phyloP scores from a whole-genome alignment of 306 rosid genomes.

The Dryas alaskensis region DNA sequence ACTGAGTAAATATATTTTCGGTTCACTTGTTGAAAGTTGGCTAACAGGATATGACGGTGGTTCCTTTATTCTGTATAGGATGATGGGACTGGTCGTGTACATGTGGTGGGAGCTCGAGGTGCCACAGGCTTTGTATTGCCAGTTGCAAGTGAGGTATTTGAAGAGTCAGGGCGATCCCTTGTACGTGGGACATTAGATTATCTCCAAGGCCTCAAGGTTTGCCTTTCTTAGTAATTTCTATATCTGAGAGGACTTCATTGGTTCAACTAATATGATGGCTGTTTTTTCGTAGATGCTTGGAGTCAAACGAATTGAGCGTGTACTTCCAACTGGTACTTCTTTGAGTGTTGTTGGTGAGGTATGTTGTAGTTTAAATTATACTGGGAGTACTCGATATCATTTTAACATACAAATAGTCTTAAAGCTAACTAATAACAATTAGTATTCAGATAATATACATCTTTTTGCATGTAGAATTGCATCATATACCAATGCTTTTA shows the following conservation, averaged over 20 bases:
- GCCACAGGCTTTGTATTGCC: constrained; percentile 89
- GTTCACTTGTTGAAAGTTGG: constrained; percentile 9
- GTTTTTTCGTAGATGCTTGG: constrained; percentile 81
- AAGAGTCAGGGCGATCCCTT: constrained; percentile 93
- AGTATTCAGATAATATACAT: not conserved
- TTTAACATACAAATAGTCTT: not conserved
- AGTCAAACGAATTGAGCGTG: constrained; percentile 87
- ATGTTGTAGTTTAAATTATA: constrained; percentile 20
- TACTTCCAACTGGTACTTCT: constrained; percentile 91
- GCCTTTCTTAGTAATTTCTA: constrained; percentile 18
- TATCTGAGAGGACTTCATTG: not conserved
- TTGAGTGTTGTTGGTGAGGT: constrained; percentile 99
- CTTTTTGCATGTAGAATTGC: not conserved
- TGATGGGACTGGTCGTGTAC: constrained; percentile 80
- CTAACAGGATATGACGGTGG: not conserved
- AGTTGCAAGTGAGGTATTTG: constrained; percentile 84
- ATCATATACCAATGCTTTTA: not conserved
- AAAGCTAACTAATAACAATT: not conserved
- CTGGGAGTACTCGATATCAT: not conserved
- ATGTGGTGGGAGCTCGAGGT: constrained; percentile 84
- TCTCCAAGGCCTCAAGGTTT: constrained; percentile 97
- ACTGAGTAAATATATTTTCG: constrained; percentile 1
- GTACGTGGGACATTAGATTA: constrained; percentile 97
- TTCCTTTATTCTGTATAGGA: constrained; percentile 41
- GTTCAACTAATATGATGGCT: constrained; percentile 16